Percentiles rank a stretch among this genome's conserved stretches.
phyloP scores from a whole-genome alignment of 2,329 filamentous ascomycete species.

The Paecilomyces sp. region DNA sequence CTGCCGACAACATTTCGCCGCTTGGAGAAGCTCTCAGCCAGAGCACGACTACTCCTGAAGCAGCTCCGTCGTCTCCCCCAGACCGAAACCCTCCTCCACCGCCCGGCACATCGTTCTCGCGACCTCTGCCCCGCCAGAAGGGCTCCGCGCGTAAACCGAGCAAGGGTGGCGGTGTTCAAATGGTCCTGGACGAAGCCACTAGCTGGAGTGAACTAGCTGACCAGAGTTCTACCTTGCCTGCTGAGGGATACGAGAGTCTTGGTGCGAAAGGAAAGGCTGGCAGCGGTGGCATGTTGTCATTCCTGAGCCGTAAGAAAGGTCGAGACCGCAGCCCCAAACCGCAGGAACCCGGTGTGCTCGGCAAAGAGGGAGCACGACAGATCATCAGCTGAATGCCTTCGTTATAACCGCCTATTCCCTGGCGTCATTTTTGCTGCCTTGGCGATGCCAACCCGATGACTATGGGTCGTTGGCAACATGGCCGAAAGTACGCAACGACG shows the following conservation, averaged over 20 bases:
- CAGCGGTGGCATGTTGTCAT: conserved; percentile 77
- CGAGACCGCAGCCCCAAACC: conserved; percentile 88
- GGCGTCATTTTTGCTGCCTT: neutral
- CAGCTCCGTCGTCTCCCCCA: conserved; percentile 17
- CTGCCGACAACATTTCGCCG: conserved; percentile 19
- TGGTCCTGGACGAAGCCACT: conserved; percentile 80
- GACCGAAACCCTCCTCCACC: conserved; percentile 16
- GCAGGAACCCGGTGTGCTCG: conserved; percentile 84
- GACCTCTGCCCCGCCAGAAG: conserved; percentile 41
- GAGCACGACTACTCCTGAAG: conserved; percentile 11
- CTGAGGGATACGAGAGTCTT: conserved; percentile 49
- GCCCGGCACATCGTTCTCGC: conserved; percentile 30
- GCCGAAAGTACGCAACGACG: neutral
- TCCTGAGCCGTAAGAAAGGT: conserved; percentile 83
- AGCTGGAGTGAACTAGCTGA: conserved; percentile 89
- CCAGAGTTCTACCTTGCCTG: conserved; percentile 67
- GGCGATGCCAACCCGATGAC: neutral
- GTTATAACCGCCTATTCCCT: neutral
- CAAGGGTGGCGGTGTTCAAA: conserved; percentile 77
- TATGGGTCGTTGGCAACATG: neutral
- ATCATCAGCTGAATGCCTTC: conserved; percentile 56
- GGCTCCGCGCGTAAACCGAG: conserved; percentile 65
- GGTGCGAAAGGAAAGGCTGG: conserved; percentile 39
- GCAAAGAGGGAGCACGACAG: conserved; percentile 86
- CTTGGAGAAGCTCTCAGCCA: conserved; percentile 21